phyloP scores from a whole-genome alignment of 2,329 filamentous ascomycete genomes.

The Tolypocladium paradoxum region DNA sequence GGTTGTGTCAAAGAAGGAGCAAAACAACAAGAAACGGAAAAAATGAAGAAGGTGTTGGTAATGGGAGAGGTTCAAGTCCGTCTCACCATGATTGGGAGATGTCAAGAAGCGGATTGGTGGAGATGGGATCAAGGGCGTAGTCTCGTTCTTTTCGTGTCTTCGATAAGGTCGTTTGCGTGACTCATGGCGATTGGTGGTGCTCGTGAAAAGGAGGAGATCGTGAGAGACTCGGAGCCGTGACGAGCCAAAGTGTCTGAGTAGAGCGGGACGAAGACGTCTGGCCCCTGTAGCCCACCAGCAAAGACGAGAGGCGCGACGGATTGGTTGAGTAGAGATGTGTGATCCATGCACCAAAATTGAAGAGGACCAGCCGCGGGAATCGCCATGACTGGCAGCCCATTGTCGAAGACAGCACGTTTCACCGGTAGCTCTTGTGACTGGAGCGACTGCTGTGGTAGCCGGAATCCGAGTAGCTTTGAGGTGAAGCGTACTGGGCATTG shows the following conservation, averaged over 20 bases:
- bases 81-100: neutral
- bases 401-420: constrained; percentile 43
- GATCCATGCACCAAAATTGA: constrained; percentile 35
- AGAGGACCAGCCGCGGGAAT: constrained; percentile 28
- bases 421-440: constrained; percentile 34
- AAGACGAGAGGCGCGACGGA: constrained; percentile 37
- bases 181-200: neutral
- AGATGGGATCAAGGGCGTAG: constrained; percentile 7
- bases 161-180: constrained; percentile 16
- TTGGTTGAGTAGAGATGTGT: constrained; percentile 35
- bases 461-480: constrained; percentile 40
- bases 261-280: constrained; percentile 11
- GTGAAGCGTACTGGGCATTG: constrained; percentile 27
- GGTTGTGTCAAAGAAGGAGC: neutral
- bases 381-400: constrained; percentile 32
- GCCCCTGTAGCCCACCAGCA: constrained; percentile 35
- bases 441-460: constrained; percentile 42
- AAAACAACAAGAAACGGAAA: neutral
- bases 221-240: neutral
- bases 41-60: neutral
- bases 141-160: constrained; percentile 18
- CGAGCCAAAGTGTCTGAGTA: neutral
- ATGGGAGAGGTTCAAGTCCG: neutral
- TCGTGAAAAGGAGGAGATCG: neutral
- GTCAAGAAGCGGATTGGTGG: neutral